These are phyloP conservation scores for Biancaea sappan DNA, from an alignment of 306 rosid species.

Conservation along the genomic window DNA sequence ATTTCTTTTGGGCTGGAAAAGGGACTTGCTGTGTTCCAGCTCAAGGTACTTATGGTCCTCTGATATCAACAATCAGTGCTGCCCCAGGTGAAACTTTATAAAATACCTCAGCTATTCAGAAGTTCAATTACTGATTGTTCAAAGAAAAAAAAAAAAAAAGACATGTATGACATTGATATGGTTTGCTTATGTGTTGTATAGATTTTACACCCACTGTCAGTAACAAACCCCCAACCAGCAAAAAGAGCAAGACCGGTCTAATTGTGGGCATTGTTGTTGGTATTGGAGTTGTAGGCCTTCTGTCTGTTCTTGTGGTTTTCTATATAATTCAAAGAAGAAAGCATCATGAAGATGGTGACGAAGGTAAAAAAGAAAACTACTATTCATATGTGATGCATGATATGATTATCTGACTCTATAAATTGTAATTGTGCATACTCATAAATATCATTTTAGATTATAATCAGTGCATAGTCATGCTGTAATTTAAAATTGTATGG, in stretches of 20 bases:
- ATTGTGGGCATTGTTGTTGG: slow-evolving; percentile 69
- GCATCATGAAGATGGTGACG: slow-evolving; percentile 36
- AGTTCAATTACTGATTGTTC: slow-evolving; percentile 17
- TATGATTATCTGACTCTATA: slow-evolving; percentile 12
- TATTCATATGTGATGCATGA: not conserved
- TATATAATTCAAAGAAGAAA: slow-evolving; percentile 50
- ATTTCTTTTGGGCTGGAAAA: slow-evolving; percentile 91
- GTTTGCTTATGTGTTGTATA: slow-evolving; percentile 38
- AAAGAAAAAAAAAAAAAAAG: not conserved
- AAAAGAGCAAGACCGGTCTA: slow-evolving; percentile 52
- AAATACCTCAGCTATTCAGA: not conserved
- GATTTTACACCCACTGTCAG: slow-evolving; percentile 64
- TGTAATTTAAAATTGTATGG: not conserved
- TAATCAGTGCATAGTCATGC: not conserved
- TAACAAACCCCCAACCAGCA: slow-evolving; percentile 53
- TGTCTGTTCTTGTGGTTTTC: slow-evolving; percentile 41
- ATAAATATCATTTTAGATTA: not conserved
- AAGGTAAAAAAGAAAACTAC: slow-evolving; percentile 50
- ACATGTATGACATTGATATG: not conserved
- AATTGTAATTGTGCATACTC: not conserved
- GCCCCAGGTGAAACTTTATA: slow-evolving; percentile 58
- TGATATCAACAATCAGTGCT: slow-evolving; percentile 75
- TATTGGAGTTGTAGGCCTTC: slow-evolving; percentile 48
- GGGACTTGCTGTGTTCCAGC: slow-evolving; percentile 78
- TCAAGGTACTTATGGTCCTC: slow-evolving; percentile 74